These are phyloP conservation scores for Leccinum fallax DNA, from an alignment of 1,284 basidiomycete genomes.

Conservation along the genomic window DNA sequence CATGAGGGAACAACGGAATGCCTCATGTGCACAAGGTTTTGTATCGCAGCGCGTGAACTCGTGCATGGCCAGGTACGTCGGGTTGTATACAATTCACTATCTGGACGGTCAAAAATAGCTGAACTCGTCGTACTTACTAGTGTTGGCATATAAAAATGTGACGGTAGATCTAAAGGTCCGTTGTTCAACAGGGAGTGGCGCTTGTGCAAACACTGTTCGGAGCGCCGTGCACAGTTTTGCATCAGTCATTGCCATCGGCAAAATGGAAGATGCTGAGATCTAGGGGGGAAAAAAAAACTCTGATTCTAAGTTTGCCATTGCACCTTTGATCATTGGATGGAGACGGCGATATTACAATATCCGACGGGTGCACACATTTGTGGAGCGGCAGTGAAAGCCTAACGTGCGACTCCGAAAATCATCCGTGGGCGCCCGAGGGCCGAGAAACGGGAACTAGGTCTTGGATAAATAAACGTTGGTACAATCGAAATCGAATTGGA, in stretches of 20 bases:
- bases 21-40: constrained; percentile 10
- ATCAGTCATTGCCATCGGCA: neutral
- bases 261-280: neutral
- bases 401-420: neutral
- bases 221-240: neutral
- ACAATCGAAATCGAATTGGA: constrained; percentile 6
- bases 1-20: constrained; percentile 14
- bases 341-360: neutral
- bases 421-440: neutral
- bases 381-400: neutral
- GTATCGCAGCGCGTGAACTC: constrained; percentile 15
- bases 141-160: neutral
- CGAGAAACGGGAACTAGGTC: neutral
- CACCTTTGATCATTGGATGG: constrained; percentile 1
- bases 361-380: neutral
- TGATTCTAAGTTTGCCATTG: constrained; percentile 3
- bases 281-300: constrained; percentile 2
- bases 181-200: neutral
- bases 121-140: neutral
- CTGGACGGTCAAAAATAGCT: neutral
- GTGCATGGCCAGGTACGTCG: neutral
- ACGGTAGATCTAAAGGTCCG: neutral
- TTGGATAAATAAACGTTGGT: neutral
- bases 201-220: neutral
- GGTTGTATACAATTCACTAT: neutral